A percentile compares a stretch with the other conserved stretches of the same genome.
Conservation (phyloP, 495 filamentous ascomycete species). For the Penicillium parvum region DNA sequence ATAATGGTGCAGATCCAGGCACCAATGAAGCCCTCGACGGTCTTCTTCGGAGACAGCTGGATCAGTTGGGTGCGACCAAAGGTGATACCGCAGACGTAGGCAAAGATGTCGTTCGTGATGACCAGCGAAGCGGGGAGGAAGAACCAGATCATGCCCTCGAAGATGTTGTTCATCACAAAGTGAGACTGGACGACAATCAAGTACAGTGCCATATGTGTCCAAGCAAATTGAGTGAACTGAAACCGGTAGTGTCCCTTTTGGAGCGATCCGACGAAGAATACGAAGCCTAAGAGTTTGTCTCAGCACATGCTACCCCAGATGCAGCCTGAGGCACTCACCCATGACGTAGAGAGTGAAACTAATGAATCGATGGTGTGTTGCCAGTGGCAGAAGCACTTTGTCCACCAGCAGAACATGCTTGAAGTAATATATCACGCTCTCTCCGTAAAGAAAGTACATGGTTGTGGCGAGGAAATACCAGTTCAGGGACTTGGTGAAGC, state of each 20-base stretch:
- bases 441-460: slow-evolving; percentile 98
- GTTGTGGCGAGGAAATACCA: slow-evolving; percentile 99
- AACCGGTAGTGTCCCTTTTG: slow-evolving; percentile 94
- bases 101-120: slow-evolving; percentile 98
- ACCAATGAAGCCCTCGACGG: slow-evolving; percentile 95
- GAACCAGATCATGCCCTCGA: slow-evolving; percentile 99
- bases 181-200: slow-evolving; percentile 97
- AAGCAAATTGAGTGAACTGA: slow-evolving; percentile 98
- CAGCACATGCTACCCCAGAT: neutral
- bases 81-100: slow-evolving; percentile 95
- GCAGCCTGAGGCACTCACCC: slow-evolving; percentile 51
- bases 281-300: slow-evolving; percentile 70
- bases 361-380: slow-evolving; percentile 97
- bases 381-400: slow-evolving; percentile 83
- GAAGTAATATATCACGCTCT: slow-evolving; percentile 99
- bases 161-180: slow-evolving; percentile 99
- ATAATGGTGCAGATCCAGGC: slow-evolving; percentile 94
- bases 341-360: slow-evolving; percentile 97
- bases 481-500: slow-evolving; percentile 91
- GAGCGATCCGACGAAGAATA: slow-evolving; percentile 96
- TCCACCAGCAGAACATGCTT: slow-evolving; percentile 98
- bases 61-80: slow-evolving; percentile 96
- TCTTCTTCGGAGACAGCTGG: slow-evolving; percentile 98
- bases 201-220: slow-evolving; percentile 99
- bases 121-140: slow-evolving; percentile 94